Conservation (phyloP, 345 rosid genomes). For the Carallia brachiata region DNA sequence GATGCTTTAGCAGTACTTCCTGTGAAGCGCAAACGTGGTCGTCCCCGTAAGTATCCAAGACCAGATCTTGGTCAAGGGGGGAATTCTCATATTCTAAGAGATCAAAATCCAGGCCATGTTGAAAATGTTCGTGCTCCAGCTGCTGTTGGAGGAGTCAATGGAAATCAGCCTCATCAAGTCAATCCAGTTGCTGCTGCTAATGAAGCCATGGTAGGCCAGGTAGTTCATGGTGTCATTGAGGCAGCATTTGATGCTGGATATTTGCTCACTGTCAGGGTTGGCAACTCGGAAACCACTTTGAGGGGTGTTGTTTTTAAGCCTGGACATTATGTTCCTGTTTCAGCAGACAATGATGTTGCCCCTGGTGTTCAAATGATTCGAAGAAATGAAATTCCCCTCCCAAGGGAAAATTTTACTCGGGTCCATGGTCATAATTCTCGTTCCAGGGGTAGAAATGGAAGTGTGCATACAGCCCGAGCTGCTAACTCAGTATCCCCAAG, state of each 20-base stretch:
- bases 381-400: conserved; percentile 57
- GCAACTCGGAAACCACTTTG: conserved; percentile 49
- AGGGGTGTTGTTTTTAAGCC: conserved; percentile 87
- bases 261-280: conserved; percentile 65
- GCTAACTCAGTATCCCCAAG: conserved; percentile 21
- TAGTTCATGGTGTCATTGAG: conserved; percentile 66
- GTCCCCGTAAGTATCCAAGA: conserved; percentile 70
- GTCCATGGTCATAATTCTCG: conserved; percentile 21
- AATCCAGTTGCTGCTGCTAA: conserved; percentile 28
- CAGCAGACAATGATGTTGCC: conserved; percentile 62
- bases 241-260: conserved; percentile 77
- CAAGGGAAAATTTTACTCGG: conserved; percentile 34
- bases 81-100: conserved; percentile 19
- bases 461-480: conserved; percentile 19
- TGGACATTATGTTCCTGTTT: conserved; percentile 57
- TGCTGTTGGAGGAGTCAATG: conserved; percentile 32
- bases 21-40: conserved; percentile 78
- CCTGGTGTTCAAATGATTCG: conserved; percentile 71
- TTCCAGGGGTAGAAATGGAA: conserved; percentile 27
- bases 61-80: conserved; percentile 18
- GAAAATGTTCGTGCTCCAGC: conserved; percentile 38
- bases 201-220: conserved; percentile 60
- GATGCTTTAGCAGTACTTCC: conserved; percentile 41
- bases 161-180: conserved; percentile 32
- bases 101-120: conserved; percentile 24